Percentiles rank a stretch among this genome's conserved stretches.
phyloP scores from a whole-genome alignment of 2,329 filamentous ascomycete species.

The Colletotrichum noveboracense region DNA sequence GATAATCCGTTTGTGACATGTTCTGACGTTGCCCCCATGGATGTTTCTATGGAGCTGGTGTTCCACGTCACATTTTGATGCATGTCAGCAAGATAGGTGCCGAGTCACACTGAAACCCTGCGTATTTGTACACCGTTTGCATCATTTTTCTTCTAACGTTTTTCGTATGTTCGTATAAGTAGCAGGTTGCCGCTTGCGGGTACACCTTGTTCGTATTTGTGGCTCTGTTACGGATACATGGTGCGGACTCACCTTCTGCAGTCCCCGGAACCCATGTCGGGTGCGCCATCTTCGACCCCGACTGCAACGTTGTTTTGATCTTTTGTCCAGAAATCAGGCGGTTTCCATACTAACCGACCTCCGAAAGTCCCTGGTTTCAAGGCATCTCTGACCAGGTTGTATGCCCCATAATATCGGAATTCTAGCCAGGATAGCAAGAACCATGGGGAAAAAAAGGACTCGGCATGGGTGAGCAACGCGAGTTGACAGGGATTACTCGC shows the following conservation, averaged over 20 bases:
- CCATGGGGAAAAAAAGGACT: background rate
- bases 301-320: background rate
- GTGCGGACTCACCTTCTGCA: background rate
- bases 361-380: background rate
- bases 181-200: background rate
- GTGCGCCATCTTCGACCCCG: background rate
- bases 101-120: background rate
- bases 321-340: background rate
- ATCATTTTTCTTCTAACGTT: background rate
- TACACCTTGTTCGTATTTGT: background rate
- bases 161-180: background rate
- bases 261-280: background rate
- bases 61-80: background rate
- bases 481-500: background rate
- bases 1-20: background rate
- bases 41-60: background rate
- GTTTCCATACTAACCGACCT: background rate
- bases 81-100: background rate
- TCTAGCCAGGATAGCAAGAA: background rate
- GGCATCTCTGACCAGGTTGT: background rate
- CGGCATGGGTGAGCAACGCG: background rate
- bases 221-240: background rate
- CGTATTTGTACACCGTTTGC: no score
- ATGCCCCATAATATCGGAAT: background rate
- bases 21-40: background rate